Conservation (phyloP, 208 protist genomes). For the Trichomonas vaginalis region DNA sequence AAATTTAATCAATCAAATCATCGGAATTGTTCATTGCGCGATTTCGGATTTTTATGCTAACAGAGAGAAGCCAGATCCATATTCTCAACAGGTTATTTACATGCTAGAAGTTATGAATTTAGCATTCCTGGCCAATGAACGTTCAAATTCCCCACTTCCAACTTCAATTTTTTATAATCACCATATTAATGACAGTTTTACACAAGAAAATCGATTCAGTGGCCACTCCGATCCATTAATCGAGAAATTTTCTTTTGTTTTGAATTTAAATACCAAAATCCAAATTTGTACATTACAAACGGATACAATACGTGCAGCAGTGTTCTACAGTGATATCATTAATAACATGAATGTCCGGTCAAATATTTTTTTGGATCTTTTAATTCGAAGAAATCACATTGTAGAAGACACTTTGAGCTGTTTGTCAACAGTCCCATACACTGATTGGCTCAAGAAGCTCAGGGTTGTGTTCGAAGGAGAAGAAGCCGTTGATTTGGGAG, state of each 20-base stretch:
- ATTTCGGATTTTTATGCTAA: not conserved
- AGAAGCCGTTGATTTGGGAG: conserved; percentile 74
- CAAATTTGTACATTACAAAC: not conserved
- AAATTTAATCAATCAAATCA: not conserved
- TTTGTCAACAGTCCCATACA: not conserved
- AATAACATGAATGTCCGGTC: too few species aligned
- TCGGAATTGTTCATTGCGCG: not conserved
- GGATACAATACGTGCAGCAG: not conserved
- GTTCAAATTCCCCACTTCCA: not conserved
- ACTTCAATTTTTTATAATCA: not conserved
- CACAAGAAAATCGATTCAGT: not conserved
- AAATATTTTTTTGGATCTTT: not conserved
- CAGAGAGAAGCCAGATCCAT: too few species aligned
- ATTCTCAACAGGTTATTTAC: not conserved
- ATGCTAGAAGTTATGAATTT: not conserved
- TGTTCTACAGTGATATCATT: not conserved
- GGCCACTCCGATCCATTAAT: not conserved
- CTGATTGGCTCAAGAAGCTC: conserved; percentile 58
- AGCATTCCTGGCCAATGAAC: not conserved
- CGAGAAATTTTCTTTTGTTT: not conserved
- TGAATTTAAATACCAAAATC: not conserved
- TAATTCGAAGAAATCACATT: not conserved
- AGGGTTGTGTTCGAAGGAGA: conserved; percentile 65
- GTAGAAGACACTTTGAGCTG: not conserved
- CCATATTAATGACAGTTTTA: not conserved